Evolutionary conservation across 495 filamentous ascomycete species (phyloP).

Genomic region (Jackrogersella multiformis): DNA sequence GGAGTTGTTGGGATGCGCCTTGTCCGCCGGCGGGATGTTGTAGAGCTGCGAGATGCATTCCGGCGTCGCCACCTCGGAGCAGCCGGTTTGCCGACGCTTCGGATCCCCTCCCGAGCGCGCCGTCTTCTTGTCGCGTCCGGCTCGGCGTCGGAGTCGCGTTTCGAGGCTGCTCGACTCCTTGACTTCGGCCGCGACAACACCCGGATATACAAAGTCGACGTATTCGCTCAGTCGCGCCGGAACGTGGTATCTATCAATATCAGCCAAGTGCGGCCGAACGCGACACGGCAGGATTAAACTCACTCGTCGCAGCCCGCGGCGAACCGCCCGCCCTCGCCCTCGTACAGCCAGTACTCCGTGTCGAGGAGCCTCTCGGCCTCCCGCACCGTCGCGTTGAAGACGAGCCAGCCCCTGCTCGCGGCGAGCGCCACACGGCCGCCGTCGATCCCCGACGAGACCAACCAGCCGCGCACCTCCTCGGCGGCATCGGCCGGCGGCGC

Average conservation of each 20-base stretch:
- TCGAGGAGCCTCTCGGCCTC: not conserved
- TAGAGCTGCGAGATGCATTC: slow-evolving; percentile 3
- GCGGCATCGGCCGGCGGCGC: not conserved
- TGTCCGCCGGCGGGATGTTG: slow-evolving; percentile 21
- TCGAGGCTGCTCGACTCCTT: not conserved
- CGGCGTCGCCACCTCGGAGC: not conserved
- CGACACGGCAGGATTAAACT: not conserved
- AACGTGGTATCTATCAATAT: not conserved
- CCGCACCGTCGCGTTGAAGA: not conserved
- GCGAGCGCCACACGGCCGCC: slow-evolving; percentile 28
- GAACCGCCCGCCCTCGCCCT: slow-evolving; percentile 48
- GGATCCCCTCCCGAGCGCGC: not conserved
- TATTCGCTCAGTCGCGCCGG: not conserved
- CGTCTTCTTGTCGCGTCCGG: not conserved
- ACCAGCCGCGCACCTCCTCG: slow-evolving; percentile 58
- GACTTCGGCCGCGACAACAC: not conserved
- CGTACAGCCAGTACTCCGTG: slow-evolving; percentile 61
- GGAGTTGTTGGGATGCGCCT: slow-evolving; percentile 28
- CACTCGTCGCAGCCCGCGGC: slow-evolving; percentile 9
- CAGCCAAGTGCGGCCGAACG: not conserved
- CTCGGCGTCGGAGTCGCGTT: not conserved
- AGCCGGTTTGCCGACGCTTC: not conserved
- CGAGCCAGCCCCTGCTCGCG: slow-evolving; percentile 12
- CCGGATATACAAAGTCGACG: not conserved
- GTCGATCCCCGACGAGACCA: slow-evolving; percentile 60